These are phyloP conservation scores for Trametes sanguinea DNA, from an alignment of 768 basidiomycete genomes.

Conservation along the genomic window DNA sequence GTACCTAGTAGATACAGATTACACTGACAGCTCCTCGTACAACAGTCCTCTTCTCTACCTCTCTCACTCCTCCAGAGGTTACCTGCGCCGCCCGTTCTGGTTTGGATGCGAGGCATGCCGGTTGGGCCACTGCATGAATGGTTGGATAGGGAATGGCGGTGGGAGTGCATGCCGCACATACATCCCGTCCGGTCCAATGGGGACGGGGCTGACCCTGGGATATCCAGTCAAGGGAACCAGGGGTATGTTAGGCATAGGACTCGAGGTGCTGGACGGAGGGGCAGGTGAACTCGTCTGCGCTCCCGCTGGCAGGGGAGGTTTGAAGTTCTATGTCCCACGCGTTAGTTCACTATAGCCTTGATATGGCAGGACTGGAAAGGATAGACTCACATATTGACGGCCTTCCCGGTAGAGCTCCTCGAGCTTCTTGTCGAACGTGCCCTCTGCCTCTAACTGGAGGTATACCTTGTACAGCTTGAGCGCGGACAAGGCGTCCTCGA, in stretches of 20 bases:
- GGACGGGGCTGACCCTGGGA: too few species aligned
- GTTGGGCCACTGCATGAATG: constrained; percentile 11
- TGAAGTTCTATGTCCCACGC: constrained; percentile 19
- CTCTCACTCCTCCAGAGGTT: background rate
- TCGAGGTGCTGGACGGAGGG: constrained; percentile 5
- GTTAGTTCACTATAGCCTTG: background rate
- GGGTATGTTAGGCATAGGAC: background rate
- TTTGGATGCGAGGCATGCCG: constrained; percentile 9
- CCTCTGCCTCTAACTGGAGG: constrained; percentile 70
- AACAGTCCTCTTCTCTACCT: background rate
- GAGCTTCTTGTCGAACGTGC: constrained; percentile 82
- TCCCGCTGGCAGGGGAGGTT: constrained; percentile 16
- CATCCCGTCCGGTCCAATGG: too few species aligned
- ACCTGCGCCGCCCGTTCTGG: constrained; percentile 13
- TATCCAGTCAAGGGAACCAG: too few species aligned
- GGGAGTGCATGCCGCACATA: too few species aligned
- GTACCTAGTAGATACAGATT: constrained; percentile 12
- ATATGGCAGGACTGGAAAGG: background rate
- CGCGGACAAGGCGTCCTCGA: constrained; percentile 92
- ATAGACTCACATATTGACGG: constrained; percentile 59
- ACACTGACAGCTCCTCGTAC: too few species aligned
- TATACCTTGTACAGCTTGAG: constrained; percentile 83
- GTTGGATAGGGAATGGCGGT: constrained; percentile 12
- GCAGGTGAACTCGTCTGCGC: constrained; percentile 6
- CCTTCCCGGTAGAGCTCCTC: constrained; percentile 84